Evolutionary conservation across 768 basidiomycete genomes (phyloP).

Genomic region (Boletus pseudo-olivaceus): DNA sequence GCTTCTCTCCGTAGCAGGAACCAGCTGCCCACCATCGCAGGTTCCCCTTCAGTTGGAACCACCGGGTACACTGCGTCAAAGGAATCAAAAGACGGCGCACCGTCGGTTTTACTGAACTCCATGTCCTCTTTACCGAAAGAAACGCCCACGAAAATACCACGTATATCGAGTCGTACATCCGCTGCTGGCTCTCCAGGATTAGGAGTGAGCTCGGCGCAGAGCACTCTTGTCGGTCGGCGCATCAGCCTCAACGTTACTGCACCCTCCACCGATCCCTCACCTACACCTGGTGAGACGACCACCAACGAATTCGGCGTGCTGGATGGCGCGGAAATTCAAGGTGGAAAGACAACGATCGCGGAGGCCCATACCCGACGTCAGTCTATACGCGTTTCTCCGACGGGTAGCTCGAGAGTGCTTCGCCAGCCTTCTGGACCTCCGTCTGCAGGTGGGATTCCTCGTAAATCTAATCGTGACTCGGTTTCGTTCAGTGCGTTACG

Average conservation of each 20-base stretch:
- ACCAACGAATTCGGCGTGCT: constrained; percentile 82
- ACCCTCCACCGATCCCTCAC: constrained; percentile 64
- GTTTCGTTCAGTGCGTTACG: constrained; percentile 74
- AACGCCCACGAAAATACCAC: constrained; percentile 90
- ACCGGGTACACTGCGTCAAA: constrained; percentile 49
- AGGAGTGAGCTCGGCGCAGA: constrained; percentile 52
- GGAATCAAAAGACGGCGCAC: constrained; percentile 55
- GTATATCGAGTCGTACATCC: constrained; percentile 83
- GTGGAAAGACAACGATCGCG: constrained; percentile 36
- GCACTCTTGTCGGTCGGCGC: constrained; percentile 53
- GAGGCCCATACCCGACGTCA: constrained; percentile 44
- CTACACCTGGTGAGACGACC: constrained; percentile 43
- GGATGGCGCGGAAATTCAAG: constrained; percentile 53
- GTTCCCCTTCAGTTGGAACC: constrained; percentile 84
- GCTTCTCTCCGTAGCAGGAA: constrained; percentile 71
- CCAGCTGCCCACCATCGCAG: constrained; percentile 87
- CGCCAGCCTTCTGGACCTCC: constrained; percentile 56
- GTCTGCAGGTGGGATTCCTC: constrained; percentile 46
- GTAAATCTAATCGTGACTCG: constrained; percentile 76
- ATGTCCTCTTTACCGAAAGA: constrained; percentile 61
- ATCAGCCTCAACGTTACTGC: constrained; percentile 59
- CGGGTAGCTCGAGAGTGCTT: constrained; percentile 55
- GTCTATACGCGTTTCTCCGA: constrained; percentile 65
- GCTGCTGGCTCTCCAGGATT: constrained; percentile 69
- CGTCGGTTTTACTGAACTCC: constrained; percentile 52